Base-by-base conservation (phyloP, 352 stramenopile genomes). In the Thalassiosira livingstoniorum region DNA sequence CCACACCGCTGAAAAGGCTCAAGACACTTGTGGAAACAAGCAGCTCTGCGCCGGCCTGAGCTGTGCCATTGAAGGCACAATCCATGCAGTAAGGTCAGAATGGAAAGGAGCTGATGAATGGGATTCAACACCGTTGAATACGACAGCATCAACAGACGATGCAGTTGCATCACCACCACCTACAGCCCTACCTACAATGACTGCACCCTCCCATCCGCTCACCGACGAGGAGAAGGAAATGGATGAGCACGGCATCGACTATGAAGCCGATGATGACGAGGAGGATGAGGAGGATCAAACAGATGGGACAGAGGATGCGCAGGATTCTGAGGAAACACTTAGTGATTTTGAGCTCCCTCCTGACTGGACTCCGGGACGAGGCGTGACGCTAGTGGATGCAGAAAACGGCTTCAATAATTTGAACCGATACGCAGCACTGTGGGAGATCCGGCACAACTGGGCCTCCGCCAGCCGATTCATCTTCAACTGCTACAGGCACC, bases 11-110 rank as follows among this genome's bases (percentile, higher is more conserved):
- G n/a, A n/a, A n/a, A n/a, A n/a, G n/a, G n/a, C n/a, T n/a, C n/a
- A n/a, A n/a, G n/a, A n/a, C 18, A n/a, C 47, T 10, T 58, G 47
- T n/a, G 47, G 47, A 4, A 58, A 27, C 5, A 58, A 7, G 21
- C 47, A 58, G 27, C 21, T 58, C 5, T 58, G 47, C 27, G 47
- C 47, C 7, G 47, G 25, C 27, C 45, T 89, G 27, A 1, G 71
- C 39, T 45, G 68, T 0, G 78, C 78, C 23, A 87, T 87, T 60
- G 83, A 89, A 55, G 83, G 83, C 13, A 53, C 73, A 4, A n/a
- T 89, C 5, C 83, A 89, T 51, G 64, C 77, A 0, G 60, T 84
- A 2, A 27, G 53, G 4, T 10, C 1, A 1, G 11, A 61, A 0
- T 75, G 66, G 66, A 47, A 15, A 47, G 39, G 15, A 18, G 39